These are phyloP conservation scores for Apostasia ramifera DNA, from an alignment of 106 monocot genomes.

Conservation along the genomic window DNA sequence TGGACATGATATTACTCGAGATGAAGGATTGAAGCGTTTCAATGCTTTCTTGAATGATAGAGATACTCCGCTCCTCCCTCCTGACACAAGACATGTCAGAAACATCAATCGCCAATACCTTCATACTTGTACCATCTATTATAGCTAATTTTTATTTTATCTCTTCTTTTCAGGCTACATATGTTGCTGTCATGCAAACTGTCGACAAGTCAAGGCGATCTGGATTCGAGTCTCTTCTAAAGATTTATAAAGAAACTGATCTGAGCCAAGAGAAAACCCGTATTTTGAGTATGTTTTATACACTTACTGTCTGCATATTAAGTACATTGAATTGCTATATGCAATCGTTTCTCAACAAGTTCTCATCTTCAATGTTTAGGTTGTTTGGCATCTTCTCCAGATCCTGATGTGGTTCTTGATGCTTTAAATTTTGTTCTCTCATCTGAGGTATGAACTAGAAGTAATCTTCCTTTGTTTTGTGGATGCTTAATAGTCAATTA, in stretches of 20 bases:
- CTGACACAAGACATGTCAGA: slow-evolving; percentile 77
- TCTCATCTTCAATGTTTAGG: slow-evolving; percentile 18
- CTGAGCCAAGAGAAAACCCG: slow-evolving; percentile 76
- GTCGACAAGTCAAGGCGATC: slow-evolving; percentile 45
- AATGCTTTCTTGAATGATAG: slow-evolving; percentile 57
- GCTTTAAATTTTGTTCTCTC: slow-evolving; percentile 62
- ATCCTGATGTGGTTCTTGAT: slow-evolving; percentile 67
- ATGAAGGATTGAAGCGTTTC: slow-evolving; percentile 72
- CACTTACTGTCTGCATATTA: not conserved
- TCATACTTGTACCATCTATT: not conserved
- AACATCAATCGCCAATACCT: not conserved
- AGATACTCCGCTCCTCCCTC: slow-evolving; percentile 63
- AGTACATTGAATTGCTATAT: not conserved
- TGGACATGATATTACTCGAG: slow-evolving; percentile 60
- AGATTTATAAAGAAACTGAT: slow-evolving; percentile 66
- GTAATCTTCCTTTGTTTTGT: not conserved
- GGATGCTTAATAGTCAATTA: not conserved
- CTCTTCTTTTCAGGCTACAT: slow-evolving; percentile 60
- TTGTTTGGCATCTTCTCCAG: slow-evolving; percentile 52
- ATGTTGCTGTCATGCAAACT: slow-evolving; percentile 65
- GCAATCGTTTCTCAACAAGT: not conserved
- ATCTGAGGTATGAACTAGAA: slow-evolving; percentile 42
- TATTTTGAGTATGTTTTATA: slow-evolving; percentile 47
- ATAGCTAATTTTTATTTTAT: not conserved
- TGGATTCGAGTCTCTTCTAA: slow-evolving; percentile 75